phyloP scores from a whole-genome alignment of 441 rosid genomes.

The Jatropha multifida region DNA sequence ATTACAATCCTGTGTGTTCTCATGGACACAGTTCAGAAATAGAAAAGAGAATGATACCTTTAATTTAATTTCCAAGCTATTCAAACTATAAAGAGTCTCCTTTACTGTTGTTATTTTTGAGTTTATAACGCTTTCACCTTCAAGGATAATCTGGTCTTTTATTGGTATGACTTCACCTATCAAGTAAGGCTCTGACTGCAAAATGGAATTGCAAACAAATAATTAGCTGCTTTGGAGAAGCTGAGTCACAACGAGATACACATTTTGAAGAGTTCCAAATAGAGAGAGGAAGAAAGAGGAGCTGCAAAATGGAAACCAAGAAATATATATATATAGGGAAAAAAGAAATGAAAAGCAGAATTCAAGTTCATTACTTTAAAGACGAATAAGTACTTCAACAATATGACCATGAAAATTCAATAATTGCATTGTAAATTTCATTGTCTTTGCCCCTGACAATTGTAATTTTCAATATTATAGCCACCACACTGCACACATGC shows the following conservation, averaged over 20 bases:
- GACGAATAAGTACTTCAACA: neutral
- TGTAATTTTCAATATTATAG: neutral
- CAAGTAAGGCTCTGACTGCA: conserved; percentile 76
- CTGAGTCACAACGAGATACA: neutral
- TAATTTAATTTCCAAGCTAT: conserved; percentile 69
- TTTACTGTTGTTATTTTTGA: conserved; percentile 41
- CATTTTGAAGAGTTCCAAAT: neutral
- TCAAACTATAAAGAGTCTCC: conserved; percentile 58
- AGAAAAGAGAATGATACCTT: conserved; percentile 40
- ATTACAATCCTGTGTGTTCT: neutral
- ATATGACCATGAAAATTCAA: too few species aligned
- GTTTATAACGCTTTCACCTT: conserved; percentile 28
- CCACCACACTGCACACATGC: neutral
- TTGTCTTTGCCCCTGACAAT: neutral
- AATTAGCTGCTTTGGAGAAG: neutral
- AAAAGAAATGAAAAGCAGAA: neutral
- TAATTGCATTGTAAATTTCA: neutral
- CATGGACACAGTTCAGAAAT: neutral
- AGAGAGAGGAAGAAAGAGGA: neutral
- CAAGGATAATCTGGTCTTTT: conserved; percentile 37
- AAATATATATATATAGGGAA: neutral
- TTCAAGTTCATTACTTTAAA: neutral
- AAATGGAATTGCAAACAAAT: neutral
- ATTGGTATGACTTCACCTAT: conserved; percentile 61
- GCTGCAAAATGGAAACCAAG: neutral